Base-by-base conservation (phyloP, 192 early-diverging fungal genomes). In the Gonapodya prolifera region DNA sequence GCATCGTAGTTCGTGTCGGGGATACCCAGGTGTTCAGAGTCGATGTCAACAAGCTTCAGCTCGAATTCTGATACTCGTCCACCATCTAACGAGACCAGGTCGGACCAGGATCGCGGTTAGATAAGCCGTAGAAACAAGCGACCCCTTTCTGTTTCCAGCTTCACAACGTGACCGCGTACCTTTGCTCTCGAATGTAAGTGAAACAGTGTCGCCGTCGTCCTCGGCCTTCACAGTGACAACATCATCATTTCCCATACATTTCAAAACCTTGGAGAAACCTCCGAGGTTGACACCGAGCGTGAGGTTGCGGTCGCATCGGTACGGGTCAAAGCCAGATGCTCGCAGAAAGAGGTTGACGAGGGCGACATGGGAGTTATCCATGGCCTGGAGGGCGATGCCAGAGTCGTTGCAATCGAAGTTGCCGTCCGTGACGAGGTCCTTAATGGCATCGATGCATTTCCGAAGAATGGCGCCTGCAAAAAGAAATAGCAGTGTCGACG, bases 31-130 rank as follows among this genome's bases (percentile, higher is more conserved):
- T 96, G 92, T 77, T 99, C 97, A 45, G 88, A 88, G 83, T 99
- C 97, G 82, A 99, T 97, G 82, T 97, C 94, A 95, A 99, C 98
- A 45, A 99, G 89, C 88, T 98, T 99, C 70, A 99, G 86, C 77
- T 97, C 93, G 83, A 94, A 99, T 83, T 99, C 95, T 70, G 89
- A 91, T 75, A 92, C 84, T 35, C 89, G 86, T 69, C 93, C 93
- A 77, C 86, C 85, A 70, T 83, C 84, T 82, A 69, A 76, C 69
- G 69, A 80, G 45, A 8, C 8, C 8, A 16, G 8, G 45, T 16
- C 8, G 23, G 23, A 23, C 45, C 8, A 16, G 23, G 45, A n/a
- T n/a, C n/a, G n/a, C n/a, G n/a, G n/a, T n/a, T n/a, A n/a, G n/a
- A n/a, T n/a, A n/a, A n/a, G n/a, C n/a, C n/a, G n/a, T n/a, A n/a